phyloP scores from a whole-genome alignment of 2,329 filamentous ascomycete species.

The Trichoderma oligosporum region DNA sequence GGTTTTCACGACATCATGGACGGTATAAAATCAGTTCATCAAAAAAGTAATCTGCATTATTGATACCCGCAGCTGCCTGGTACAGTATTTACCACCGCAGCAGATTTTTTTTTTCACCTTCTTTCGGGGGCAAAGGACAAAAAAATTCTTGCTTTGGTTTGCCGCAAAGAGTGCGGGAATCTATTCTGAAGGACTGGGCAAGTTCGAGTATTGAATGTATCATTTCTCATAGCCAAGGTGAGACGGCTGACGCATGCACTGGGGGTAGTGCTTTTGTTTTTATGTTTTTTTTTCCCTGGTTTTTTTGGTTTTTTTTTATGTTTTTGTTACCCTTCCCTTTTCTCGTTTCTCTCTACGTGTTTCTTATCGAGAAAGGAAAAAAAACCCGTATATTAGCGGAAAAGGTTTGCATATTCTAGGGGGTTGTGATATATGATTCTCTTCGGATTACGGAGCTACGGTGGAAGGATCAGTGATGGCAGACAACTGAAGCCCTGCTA shows the following conservation, averaged over 20 bases:
- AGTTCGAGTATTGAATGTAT: not conserved
- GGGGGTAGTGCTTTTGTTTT: conserved; percentile 5
- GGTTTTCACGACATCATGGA: conserved; percentile 29
- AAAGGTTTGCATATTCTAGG: conserved; percentile 12
- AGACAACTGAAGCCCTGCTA: not conserved
- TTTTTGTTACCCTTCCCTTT: not conserved
- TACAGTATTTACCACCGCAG: conserved; percentile 13
- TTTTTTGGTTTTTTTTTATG: not conserved
- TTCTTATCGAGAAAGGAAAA: not conserved
- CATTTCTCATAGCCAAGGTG: conserved; percentile 5
- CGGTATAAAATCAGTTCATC: conserved; percentile 28
- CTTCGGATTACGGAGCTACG: not conserved
- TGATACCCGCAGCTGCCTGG: conserved; percentile 30
- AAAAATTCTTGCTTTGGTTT: not conserved
- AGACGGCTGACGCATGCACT: conserved; percentile 12
- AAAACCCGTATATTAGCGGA: conserved; percentile 3
- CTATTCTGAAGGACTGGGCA: not conserved
- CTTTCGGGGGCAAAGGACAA: not conserved
- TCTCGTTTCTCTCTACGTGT: conserved; percentile 4
- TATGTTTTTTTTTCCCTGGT: not conserved
- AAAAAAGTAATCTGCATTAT: conserved; percentile 33
- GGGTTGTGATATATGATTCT: not conserved
- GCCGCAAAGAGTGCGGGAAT: conserved; percentile 9
- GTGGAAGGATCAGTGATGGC: not conserved
- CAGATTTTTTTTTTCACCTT: conserved; percentile 15